Conservation (phyloP, 129 eudicot genomes). For the Flaveria linearis region DNA sequence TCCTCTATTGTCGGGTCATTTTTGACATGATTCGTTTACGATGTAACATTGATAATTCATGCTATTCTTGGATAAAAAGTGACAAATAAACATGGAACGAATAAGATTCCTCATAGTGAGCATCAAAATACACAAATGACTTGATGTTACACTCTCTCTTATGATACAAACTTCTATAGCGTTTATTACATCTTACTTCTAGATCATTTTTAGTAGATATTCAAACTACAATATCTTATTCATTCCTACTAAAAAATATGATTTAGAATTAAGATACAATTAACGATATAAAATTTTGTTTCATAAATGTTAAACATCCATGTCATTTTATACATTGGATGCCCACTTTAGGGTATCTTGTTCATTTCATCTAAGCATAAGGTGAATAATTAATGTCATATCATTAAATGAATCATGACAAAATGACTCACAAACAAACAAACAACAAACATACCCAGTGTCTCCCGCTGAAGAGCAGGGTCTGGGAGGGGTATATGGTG, state of each 20-base stretch:
- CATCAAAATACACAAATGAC: not conserved
- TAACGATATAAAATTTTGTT: no score
- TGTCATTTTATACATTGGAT: not conserved
- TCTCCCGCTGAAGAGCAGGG: no score
- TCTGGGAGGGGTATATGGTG: no score
- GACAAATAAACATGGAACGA: slow-evolving; percentile 32
- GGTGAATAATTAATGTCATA: slow-evolving; percentile 20
- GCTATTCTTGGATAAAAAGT: slow-evolving; percentile 33
- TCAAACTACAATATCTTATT: no score
- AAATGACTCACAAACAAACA: slow-evolving; percentile 2
- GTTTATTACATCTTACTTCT: no score
- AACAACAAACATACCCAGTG: no score
- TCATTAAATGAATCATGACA: slow-evolving; percentile 4
- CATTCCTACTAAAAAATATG: not conserved
- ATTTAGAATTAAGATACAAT: not conserved
- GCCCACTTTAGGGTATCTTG: not conserved
- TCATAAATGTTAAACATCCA: not conserved
- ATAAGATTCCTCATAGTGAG: slow-evolving; percentile 15
- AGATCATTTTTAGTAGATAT: no score
- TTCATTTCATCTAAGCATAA: slow-evolving; percentile 30
- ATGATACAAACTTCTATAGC: no score
- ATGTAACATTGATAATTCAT: slow-evolving; percentile 21
- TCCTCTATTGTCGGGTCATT: slow-evolving; percentile 10
- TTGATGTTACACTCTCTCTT: no score
- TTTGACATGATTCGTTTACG: slow-evolving; percentile 4